phyloP scores from a whole-genome alignment of 164 flowering plant species.

The Macadamia integrifolia region DNA sequence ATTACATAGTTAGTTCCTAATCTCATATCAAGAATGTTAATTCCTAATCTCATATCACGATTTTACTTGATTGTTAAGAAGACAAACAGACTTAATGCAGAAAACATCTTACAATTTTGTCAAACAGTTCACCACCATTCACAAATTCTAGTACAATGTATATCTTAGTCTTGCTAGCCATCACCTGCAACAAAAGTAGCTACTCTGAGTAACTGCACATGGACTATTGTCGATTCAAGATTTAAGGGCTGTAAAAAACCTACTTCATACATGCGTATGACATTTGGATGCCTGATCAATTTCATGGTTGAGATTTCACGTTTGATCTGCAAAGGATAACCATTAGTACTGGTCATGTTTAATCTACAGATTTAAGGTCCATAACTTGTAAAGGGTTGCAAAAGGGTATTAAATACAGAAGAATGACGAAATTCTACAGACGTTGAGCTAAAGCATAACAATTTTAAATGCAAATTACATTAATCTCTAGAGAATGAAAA shows the following conservation, averaged over 20 bases:
- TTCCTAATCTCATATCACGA: neutral
- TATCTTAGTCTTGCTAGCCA: slow-evolving; percentile 97
- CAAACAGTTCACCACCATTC: slow-evolving; percentile 90
- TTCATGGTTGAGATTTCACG: slow-evolving; percentile 96
- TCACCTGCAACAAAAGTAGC: slow-evolving; percentile 48
- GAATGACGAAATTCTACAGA: neutral
- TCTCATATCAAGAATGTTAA: neutral
- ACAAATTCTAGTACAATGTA: slow-evolving; percentile 86
- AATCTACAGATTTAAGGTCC: too few relatives aligned
- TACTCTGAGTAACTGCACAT: neutral
- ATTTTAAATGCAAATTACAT: neutral
- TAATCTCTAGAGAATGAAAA: neutral
- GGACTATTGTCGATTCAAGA: neutral
- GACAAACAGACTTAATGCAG: neutral
- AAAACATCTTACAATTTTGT: slow-evolving; percentile 71
- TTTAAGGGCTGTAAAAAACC: slow-evolving; percentile 1
- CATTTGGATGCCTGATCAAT: slow-evolving; percentile 82
- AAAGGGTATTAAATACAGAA: neutral
- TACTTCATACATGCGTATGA: slow-evolving; percentile 85
- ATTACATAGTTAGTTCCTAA: neutral
- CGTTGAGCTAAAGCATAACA: neutral
- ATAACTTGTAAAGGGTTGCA: neutral
- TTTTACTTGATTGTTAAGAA: neutral
- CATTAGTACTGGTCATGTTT: neutral
- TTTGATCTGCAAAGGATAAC: slow-evolving; percentile 58